Evolutionary conservation across 129 eudicot genomes (phyloP), one percentile per base, ranked within the genome.

Genomic region (Centaurea solstitialis): DNA sequence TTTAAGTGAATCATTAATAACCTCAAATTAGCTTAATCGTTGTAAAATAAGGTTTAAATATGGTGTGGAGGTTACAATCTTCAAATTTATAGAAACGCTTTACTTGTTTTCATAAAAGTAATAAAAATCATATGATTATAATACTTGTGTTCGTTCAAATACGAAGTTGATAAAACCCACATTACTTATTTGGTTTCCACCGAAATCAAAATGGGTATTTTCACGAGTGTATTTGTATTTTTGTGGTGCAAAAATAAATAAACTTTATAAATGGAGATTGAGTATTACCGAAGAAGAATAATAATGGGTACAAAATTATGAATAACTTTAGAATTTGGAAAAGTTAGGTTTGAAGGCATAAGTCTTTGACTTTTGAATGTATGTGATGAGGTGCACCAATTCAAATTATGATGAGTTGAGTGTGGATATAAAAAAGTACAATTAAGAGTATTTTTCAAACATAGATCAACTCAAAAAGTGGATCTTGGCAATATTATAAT

Each of bases 381-480:
- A 74, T 75, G 74, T 73, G 74, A 74, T 75, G 74, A 64, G 74
- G 70, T 61, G 33, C 40, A 57, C 50, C 50, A 9, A 21, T 35
- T 77, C 45, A 77, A 23, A 77, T n/a, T 67, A 43, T 18, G 26
- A 7, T 41, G 73, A 41, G 17, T 66, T 67, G 59, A 81, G 76
- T 75, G 62, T 81, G 70, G 67, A 75, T 39, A 81, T 35, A 69
- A 21, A 9, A 81, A 81, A 75, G 76, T 74, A 74, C 50, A 74
- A 75, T 21, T 53, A 45, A 20, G 76, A 74, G 76, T 75, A 80
- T 75, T 81, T 81, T 72, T 50, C 70, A 74, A 75, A 75, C 85
- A 74, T 81, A 61, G 66, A 74, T 81, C 71, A 81, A 81, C 85
- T 81, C 80, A 75, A 81, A 68, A 75, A 81, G 85, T 57, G 85